phyloP scores from a whole-genome alignment of 2,329 filamentous ascomycete species.

The Penicillium polonicum region DNA sequence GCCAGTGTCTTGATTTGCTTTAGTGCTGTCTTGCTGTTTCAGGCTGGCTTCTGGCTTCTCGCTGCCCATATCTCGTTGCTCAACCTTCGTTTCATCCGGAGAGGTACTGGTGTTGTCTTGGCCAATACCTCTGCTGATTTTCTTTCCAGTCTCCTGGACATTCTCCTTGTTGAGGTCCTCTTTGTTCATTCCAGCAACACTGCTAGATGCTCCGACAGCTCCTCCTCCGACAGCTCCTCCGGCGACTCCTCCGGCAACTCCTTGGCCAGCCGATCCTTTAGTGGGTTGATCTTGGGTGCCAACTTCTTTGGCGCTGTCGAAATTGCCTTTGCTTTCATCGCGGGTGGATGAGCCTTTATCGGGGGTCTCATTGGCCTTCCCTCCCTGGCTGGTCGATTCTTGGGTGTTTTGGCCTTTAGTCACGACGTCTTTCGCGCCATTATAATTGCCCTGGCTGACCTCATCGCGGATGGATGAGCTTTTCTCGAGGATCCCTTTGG shows the following conservation, averaged over 20 bases:
- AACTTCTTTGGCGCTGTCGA: slow-evolving; percentile 7
- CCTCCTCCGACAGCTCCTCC: slow-evolving; percentile 3
- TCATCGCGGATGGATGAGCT: slow-evolving; percentile 12
- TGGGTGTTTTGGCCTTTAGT: slow-evolving; percentile 13
- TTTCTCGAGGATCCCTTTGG: slow-evolving; percentile 8
- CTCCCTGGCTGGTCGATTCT: slow-evolving; percentile 1
- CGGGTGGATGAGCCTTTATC: slow-evolving; percentile 4
- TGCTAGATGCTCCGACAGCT: slow-evolving; percentile 1
- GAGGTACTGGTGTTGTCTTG: not conserved
- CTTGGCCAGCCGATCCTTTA: slow-evolving; percentile 5
- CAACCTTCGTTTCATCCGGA: not conserved
- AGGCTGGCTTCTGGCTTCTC: not conserved
- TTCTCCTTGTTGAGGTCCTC: slow-evolving; percentile 9
- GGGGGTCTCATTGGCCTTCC: slow-evolving; percentile 1
- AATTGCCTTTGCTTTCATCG: slow-evolving; percentile 8
- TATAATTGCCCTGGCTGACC: slow-evolving; percentile 13
- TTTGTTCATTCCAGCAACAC: slow-evolving; percentile 9
- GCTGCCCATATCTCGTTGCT: not conserved
- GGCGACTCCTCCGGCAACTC: not conserved
- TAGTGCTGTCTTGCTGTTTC: not conserved
- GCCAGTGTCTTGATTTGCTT: not conserved
- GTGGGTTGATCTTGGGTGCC: slow-evolving; percentile 12
- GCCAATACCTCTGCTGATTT: not conserved
- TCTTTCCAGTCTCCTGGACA: slow-evolving; percentile 6
- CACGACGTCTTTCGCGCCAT: slow-evolving; percentile 9